Evolutionary conservation across 2,329 filamentous ascomycete genomes (phyloP).

Genomic region (Camillea tinctor): DNA sequence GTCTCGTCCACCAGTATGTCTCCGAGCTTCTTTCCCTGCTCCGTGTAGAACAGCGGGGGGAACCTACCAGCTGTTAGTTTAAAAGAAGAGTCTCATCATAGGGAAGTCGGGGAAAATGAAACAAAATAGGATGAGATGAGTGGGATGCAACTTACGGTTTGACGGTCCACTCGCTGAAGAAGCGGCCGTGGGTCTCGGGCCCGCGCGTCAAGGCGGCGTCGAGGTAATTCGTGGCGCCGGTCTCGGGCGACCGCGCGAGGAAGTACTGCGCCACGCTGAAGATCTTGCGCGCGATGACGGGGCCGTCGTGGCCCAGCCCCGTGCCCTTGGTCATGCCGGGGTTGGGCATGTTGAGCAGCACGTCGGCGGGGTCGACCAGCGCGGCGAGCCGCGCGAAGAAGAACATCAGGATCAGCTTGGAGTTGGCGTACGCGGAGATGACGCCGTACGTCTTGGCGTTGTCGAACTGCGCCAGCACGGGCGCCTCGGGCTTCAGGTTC

Average conservation of each 20-base stretch:
- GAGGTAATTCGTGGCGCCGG: conserved; percentile 46
- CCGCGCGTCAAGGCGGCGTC: conserved; percentile 47
- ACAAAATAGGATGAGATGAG: conserved; percentile 4
- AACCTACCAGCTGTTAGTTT: conserved; percentile 7
- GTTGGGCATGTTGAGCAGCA: conserved; percentile 21
- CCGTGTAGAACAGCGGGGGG: conserved; percentile 7
- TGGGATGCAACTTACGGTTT: conserved; percentile 38
- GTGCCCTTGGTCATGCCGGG: conserved; percentile 19
- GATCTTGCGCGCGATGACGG: too few relatives aligned
- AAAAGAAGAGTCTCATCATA: neutral
- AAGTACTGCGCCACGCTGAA: neutral
- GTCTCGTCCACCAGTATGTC: conserved; percentile 17
- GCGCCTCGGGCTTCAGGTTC: conserved; percentile 12
- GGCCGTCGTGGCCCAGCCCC: neutral
- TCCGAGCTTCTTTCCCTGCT: conserved; percentile 5
- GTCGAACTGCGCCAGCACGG: conserved; percentile 10
- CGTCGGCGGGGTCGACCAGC: conserved; percentile 15
- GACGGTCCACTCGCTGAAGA: conserved; percentile 48
- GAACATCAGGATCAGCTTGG: conserved; percentile 24
- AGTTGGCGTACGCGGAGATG: conserved; percentile 16
- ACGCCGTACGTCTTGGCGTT: conserved; percentile 7
- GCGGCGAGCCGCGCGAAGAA: conserved; percentile 21
- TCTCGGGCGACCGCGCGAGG: conserved; percentile 8
- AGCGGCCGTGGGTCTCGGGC: conserved; percentile 50
- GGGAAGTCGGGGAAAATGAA: neutral